Base-by-base conservation (phyloP, 192 early-diverging fungal genomes). In the Dimargaris xerosporica region DNA sequence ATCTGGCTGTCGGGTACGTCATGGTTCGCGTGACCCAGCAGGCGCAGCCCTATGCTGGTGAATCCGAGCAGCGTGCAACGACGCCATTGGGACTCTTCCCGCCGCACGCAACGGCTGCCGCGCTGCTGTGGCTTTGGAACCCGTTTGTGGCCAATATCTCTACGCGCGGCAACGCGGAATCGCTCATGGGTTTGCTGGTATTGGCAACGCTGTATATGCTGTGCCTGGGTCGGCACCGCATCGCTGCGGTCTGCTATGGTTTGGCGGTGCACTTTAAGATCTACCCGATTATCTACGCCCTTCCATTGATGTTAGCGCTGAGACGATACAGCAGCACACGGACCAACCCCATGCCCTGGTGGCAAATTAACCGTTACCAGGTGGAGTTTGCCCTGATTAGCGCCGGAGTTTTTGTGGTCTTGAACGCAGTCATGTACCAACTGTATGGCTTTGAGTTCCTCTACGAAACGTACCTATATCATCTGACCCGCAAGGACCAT, bases 61-160 rank as follows among this genome's bases (percentile, higher is more conserved):
- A 41, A 9, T 30, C 17, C 6, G 30, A 5, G 28, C 34, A n/a
- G 31, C 41, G n/a, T 21, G 31, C 43, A 19, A 15, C 58, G 42
- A 16, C 15, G 4, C 28, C 9, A 1, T 0, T 16, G 5, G 16
- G 3, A 21, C 39, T 21, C 19, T 16, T 13, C 23, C 58, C 42
- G 30, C 15, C 30, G 3, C 9, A 17, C 2, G 17, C 29, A 34
- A 9, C 30, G 9, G 23, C 54, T 10, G 19, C 23, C 30, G 11
- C 3, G 17, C 26, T 60, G 16, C 58, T 43, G n/a, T 98, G 94
- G 94, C 68, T 93, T 39, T 73, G 93, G 6, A 99, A 99, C 60
- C 96, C 96, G 7, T 88, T 96, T 73, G 94, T 98, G 1, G 89
- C 91, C 48, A 93, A 83, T 34, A 99, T 99, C 44, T 96, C 94